Evolutionary conservation across 2,329 filamentous ascomycete species (phyloP).

Genomic region (Monosporascus sp.): DNA sequence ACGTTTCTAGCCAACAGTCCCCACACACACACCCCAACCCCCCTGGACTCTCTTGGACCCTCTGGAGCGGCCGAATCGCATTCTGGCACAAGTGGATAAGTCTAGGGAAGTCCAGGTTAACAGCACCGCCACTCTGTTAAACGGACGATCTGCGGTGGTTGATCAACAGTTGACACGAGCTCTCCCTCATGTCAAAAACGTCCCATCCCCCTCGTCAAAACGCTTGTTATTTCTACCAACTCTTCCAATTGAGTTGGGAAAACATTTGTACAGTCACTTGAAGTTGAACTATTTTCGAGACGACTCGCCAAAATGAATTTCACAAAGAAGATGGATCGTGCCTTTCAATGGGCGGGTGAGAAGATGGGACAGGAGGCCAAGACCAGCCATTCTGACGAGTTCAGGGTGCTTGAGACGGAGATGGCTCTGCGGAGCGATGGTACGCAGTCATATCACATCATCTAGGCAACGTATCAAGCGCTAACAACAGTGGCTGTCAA

Average conservation of each 20-base stretch:
- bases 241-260: neutral
- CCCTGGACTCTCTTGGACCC: conserved; percentile 5
- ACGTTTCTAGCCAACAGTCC: conserved; percentile 6
- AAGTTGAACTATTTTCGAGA: conserved; percentile 3
- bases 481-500: conserved; percentile 6
- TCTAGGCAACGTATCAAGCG: neutral
- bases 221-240: neutral
- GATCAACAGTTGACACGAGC: neutral
- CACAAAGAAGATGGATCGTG: conserved; percentile 84
- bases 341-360: conserved; percentile 97
- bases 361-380: conserved; percentile 90
- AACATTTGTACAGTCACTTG: conserved; percentile 1
- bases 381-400: conserved; percentile 82
- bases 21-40: neutral
- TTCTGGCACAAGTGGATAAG: neutral
- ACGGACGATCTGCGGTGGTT: neutral
- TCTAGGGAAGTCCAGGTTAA: neutral
- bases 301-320: conserved; percentile 41
- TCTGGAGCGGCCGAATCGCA: conserved; percentile 1
- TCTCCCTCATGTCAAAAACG: neutral
- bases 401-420: conserved; percentile 82
- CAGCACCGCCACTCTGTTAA: conserved; percentile 6
- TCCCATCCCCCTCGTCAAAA: conserved; percentile 1
- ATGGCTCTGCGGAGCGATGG: conserved; percentile 87
- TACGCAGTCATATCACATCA: conserved; percentile 34